Percentiles rank a stretch among this genome's conserved stretches.
Conservation (phyloP, 805 yeast species). For the Ascoidea tarda region DNA sequence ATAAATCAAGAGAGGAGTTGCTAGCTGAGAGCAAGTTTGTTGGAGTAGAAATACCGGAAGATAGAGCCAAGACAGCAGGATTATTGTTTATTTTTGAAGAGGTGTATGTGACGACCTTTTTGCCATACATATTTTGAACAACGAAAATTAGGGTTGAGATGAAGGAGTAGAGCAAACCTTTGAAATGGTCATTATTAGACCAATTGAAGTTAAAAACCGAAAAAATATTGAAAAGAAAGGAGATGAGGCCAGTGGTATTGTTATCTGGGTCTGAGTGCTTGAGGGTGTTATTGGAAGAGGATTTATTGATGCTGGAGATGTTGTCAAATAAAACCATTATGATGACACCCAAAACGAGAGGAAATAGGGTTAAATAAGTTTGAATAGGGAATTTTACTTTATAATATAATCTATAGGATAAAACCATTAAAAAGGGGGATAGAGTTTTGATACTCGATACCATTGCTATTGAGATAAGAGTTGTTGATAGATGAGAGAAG, state of each 20-base stretch:
- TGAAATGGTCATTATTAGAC: conserved; percentile 3
- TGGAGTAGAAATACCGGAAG: not conserved
- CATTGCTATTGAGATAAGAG: conserved; percentile 77
- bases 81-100: not conserved
- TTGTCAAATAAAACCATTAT: conserved; percentile 43
- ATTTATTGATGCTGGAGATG: not conserved
- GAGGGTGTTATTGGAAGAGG: not conserved
- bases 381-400: conserved; percentile 37
- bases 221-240: not conserved
- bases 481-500: conserved; percentile 78
- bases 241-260: not conserved
- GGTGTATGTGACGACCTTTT: conserved; percentile 38
- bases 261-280: not conserved
- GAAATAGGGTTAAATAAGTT: conserved; percentile 69
- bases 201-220: too few relatives aligned
- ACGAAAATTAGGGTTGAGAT: conserved; percentile 45
- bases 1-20: not conserved
- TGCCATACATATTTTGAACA: conserved; percentile 65
- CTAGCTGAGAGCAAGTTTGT: not conserved
- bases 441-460: conserved; percentile 90
- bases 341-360: conserved; percentile 75
- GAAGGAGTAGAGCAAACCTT: conserved; percentile 23
- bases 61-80: conserved; percentile 1
- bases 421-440: conserved; percentile 78
- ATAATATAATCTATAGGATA: conserved; percentile 54